These are phyloP conservation scores for Acanthamoeba healyi DNA, from an alignment of 208 protist species.

Conservation along the genomic window DNA sequence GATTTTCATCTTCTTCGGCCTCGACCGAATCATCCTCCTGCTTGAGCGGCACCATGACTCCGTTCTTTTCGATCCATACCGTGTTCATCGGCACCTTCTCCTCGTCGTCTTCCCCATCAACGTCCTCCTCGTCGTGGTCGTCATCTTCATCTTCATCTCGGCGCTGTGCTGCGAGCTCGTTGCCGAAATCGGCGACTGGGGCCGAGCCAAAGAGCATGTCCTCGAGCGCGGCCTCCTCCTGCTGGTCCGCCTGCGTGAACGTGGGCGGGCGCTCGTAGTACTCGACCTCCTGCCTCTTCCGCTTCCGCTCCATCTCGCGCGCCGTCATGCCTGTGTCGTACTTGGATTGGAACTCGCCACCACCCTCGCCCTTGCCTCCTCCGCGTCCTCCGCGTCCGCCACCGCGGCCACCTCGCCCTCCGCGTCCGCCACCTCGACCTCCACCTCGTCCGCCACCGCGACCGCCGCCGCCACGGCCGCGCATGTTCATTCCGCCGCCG, in stretches of 20 bases:
- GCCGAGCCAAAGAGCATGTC: slow-evolving; percentile 3
- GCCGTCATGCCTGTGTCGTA: not conserved
- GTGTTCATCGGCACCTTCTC: not conserved
- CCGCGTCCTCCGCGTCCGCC: not conserved
- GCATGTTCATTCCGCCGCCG: not conserved
- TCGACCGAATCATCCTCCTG: not conserved
- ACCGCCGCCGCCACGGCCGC: not conserved
- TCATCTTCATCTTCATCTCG: not conserved
- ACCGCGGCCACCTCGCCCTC: not conserved
- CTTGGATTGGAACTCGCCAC: not conserved
- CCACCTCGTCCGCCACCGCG: not conserved
- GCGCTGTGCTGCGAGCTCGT: not conserved
- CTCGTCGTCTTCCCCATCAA: not conserved
- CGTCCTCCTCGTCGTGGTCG: too few species aligned
- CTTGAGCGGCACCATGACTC: not conserved
- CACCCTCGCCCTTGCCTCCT: too few species aligned
- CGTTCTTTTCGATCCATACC: not conserved
- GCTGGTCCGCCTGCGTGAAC: not conserved
- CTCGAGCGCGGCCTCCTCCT: slow-evolving; percentile 2
- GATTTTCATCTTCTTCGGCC: not conserved
- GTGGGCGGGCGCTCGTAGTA: not conserved
- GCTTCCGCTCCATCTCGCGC: not conserved
- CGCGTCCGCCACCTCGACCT: not conserved
- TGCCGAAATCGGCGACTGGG: not conserved
- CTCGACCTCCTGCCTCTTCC: not conserved